phyloP scores from a whole-genome alignment of 805 yeast species.

The Wickerhamiella cacticola region DNA sequence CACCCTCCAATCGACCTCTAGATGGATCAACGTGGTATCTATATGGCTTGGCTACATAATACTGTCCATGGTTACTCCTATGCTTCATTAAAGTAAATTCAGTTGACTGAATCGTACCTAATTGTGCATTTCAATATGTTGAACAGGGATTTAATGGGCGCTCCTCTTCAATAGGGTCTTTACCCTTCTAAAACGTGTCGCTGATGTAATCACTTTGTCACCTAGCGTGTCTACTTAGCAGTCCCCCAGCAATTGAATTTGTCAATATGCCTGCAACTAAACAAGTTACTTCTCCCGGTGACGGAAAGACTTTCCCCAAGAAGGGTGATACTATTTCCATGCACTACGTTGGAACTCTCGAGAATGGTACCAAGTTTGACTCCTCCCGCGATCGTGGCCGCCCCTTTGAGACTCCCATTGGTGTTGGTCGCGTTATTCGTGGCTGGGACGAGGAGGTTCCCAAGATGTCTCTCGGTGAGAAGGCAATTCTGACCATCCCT shows the following conservation, averaged over 20 bases:
- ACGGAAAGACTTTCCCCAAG: constrained; percentile 77
- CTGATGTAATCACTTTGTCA: not conserved
- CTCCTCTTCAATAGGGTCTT: not conserved
- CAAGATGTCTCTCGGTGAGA: constrained; percentile 81
- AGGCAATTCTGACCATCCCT: constrained; percentile 84
- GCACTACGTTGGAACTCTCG: constrained; percentile 91
- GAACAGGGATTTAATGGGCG: not conserved
- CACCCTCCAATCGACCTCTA: no score
- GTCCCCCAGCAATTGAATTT: not conserved
- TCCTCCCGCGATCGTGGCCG: constrained; percentile 89
- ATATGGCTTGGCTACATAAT: no score
- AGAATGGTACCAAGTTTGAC: constrained; percentile 91
- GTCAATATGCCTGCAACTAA: constrained; percentile 31
- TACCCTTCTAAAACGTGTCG: not conserved
- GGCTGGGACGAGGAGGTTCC: constrained; percentile 98
- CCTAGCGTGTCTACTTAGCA: not conserved
- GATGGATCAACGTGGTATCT: no score
- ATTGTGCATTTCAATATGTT: not conserved
- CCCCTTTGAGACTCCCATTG: constrained; percentile 88
- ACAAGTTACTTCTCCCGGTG: constrained; percentile 39
- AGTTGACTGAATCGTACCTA: not conserved
- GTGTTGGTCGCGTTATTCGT: constrained; percentile 91
- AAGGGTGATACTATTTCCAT: constrained; percentile 81
- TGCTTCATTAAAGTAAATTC: not conserved
- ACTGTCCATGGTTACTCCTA: not conserved